Percentiles rank a stretch among this genome's conserved stretches.
Conservation (phyloP, 2,329 filamentous ascomycete species). For the Grosmannia serpens region DNA sequence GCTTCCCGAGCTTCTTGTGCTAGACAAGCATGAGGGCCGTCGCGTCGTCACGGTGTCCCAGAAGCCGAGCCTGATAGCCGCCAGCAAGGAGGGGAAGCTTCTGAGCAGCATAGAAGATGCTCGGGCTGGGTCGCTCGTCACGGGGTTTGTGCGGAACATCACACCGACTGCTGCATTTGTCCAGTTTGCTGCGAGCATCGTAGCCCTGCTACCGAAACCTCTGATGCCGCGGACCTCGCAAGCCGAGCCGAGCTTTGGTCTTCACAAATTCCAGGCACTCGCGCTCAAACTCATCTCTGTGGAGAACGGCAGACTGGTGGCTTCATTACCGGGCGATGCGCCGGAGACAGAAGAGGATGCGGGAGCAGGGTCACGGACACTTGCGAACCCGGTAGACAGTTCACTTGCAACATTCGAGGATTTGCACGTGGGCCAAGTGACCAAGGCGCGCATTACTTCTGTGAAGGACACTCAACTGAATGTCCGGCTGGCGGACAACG, state of each 20-base stretch:
- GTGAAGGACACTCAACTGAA: constrained; percentile 90
- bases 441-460: constrained; percentile 68
- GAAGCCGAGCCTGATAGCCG: constrained; percentile 72
- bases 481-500: constrained; percentile 73
- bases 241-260: constrained; percentile 58
- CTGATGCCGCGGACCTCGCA: constrained; percentile 62
- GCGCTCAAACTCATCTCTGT: constrained; percentile 60
- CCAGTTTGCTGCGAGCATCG: constrained; percentile 70
- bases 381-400: constrained; percentile 45
- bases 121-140: constrained; percentile 53
- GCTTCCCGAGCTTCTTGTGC: constrained; percentile 66
- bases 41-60: constrained; percentile 66
- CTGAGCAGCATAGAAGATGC: constrained; percentile 62
- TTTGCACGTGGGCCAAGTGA: constrained; percentile 58
- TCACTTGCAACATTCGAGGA: constrained; percentile 56
- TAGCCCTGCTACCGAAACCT: constrained; percentile 68
- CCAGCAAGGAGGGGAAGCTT: constrained; percentile 58
- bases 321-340: constrained; percentile 36
- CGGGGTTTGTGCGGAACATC: constrained; percentile 78
- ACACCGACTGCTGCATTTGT: constrained; percentile 73
- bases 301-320: constrained; percentile 59
- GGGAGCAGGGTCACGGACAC: background rate
- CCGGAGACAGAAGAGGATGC: constrained; percentile 16
- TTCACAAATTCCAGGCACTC: constrained; percentile 66
- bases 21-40: constrained; percentile 75